Evolutionary conservation across 108 stramenopile genomes (phyloP), one percentile per base, ranked within the genome.

Genomic region (Parietichytrium sp.): DNA sequence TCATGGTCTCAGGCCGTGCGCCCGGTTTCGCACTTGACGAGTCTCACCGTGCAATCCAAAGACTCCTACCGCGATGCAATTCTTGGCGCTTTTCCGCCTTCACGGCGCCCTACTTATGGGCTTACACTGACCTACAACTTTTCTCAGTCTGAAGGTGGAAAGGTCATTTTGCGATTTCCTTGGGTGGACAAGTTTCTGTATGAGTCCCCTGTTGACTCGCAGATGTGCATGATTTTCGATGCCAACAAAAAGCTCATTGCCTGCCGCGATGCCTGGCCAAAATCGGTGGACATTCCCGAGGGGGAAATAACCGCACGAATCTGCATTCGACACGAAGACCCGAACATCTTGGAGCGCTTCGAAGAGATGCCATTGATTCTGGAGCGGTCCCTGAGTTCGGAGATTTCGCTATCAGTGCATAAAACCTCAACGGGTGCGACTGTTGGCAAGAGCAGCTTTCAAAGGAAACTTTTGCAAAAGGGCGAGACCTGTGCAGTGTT

Each of bases 211-310:
- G 50, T 81, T 25, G 86, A 86, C 77, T 72, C 82, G 3, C 86
- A 87, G 55, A 80, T 87, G 54, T 84, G 42, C 84, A 84, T 86
- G 86, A 45, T 83, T 13, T 87, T 86, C 29, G 86, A 87, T 54
- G 78, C 49, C 26, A 84, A 86, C 84, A 87, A 87, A 83, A 30
- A 84, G 77, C 84, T 86, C 3, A 45, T 86, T 23, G 48, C 80
- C 18, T 61, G 54, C 38, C 83, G 83, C n/a, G 86, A 87, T 51
- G 85, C 85, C 29, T 87, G 86, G 86, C 85, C 86, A 26, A 81
- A 78, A 26, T 29, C 83, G 27, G 53, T 85, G 6, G 33, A 38
- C 27, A 47, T 81, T 7, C 33, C 33, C 33, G 54, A 81, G 47
- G 80, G 80, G 38, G 45, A 42, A 33, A 42, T 72, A 6, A 72